Percentiles rank a stretch among this genome's conserved stretches.
Conservation (phyloP, 306 rosid species). For the Parietaria judaica region DNA sequence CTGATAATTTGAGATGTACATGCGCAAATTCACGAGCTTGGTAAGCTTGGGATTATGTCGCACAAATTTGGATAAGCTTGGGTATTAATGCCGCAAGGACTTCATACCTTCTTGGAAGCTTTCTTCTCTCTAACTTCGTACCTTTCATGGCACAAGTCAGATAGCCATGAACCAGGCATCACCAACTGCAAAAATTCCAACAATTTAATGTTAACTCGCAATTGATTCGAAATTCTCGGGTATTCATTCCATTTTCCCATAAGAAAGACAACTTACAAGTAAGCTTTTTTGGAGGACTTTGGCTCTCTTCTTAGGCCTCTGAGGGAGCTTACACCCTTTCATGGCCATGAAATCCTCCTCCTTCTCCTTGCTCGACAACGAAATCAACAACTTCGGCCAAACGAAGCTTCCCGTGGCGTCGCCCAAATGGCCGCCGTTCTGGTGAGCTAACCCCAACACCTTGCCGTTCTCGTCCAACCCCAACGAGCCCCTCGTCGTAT, state of each 20-base stretch:
- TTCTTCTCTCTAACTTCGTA: slow-evolving; percentile 62
- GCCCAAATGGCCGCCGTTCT: slow-evolving; percentile 24
- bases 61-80: no score
- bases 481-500: slow-evolving; percentile 45
- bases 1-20: no score
- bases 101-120: slow-evolving; percentile 47
- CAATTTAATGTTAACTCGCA: not conserved
- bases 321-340: slow-evolving; percentile 61
- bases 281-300: slow-evolving; percentile 42
- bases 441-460: slow-evolving; percentile 29
- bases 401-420: slow-evolving; percentile 25
- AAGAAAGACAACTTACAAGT: slow-evolving; percentile 26
- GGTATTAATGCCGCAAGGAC: not conserved
- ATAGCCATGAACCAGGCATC: slow-evolving; percentile 54
- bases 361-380: slow-evolving; percentile 50
- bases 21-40: no score
- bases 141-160: slow-evolving; percentile 53
- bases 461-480: slow-evolving; percentile 46
- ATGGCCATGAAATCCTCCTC: slow-evolving; percentile 61
- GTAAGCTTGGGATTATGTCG: no score
- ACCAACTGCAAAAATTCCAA: slow-evolving; percentile 30
- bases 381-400: slow-evolving; percentile 49
- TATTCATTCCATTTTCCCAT: not conserved
- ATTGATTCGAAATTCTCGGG: not conserved
- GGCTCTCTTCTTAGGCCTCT: slow-evolving; percentile 52